Base-by-base conservation (phyloP, 2,329 filamentous ascomycete species). In the Phaeomoniella chlamydospora region DNA sequence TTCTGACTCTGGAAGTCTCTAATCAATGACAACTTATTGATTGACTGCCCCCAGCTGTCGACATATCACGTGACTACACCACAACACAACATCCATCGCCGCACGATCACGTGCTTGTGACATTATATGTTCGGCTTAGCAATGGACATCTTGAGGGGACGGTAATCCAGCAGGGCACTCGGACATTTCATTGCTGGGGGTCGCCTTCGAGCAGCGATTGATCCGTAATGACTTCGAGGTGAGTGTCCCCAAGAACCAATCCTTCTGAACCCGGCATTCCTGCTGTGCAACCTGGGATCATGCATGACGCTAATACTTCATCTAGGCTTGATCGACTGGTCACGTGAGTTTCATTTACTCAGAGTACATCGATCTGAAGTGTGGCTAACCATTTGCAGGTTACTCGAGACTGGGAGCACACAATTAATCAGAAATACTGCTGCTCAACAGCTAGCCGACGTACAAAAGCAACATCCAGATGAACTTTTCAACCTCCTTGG, bases 351-450 rank as follows among this genome's bases (percentile, higher is more conserved):
- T 33, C 31, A 15, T 29, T 33, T 32, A 15, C 37, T 35, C 30
- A 19, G 34, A 26, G 26, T 12, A 42, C 33, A 34, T 29, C 14
- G 29, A 29, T 4, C 33, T 30, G 31, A 40, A 31, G 34, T 17
- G 15, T 3, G 26, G 18, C 30, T 45, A 39, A 43, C 34, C 33
- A 26, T 40, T 31, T 39, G 35, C 57, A 94, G 87, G 45, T 76
- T 98, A 55, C 77, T 98, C 49, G 90, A 98, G 70, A 96, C 90
- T 39, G 90, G 90, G 49, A 96, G 88, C 62, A 98, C 90, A 41
- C 80, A 81, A 54, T 70, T 98, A 46, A 96, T 98, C 54, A 80
- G 92, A 47, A 93, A 94, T 54, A 98, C 90, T 43, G 92, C 90
- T 43, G 90, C 93, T 42, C 86, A 92, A 53, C 90, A 98, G 62